Conservation (phyloP, 371 early-diverging fungal genomes). For the Cokeromyces recurvatus region DNA sequence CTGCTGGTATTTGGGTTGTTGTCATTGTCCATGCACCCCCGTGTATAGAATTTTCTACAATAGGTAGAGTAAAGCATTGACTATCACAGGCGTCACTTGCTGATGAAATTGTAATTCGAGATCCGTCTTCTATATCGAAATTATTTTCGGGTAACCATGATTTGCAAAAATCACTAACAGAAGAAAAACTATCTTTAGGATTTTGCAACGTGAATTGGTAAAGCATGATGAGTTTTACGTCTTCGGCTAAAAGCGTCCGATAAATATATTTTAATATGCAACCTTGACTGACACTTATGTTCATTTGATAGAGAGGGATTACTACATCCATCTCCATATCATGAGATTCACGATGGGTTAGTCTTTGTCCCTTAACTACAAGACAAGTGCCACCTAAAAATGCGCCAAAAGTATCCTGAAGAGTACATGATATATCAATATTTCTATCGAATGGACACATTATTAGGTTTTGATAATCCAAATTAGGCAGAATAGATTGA, state of each 20-base stretch:
- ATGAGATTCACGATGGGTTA: constrained; percentile 5
- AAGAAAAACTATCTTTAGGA: background rate
- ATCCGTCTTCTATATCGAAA: background rate
- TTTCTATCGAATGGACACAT: background rate
- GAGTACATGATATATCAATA: constrained; percentile 2
- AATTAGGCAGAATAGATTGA: constrained; percentile 46
- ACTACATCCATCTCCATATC: constrained; percentile 9
- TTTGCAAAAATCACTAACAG: too few relatives aligned
- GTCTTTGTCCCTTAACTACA: constrained; percentile 1
- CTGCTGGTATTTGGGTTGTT: constrained; percentile 4
- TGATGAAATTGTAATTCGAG: background rate
- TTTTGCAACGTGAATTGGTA: constrained; percentile 8
- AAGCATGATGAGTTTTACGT: constrained; percentile 3
- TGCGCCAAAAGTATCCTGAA: constrained; percentile 5
- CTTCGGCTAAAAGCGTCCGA: background rate
- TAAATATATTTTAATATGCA: constrained; percentile 5
- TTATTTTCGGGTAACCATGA: background rate
- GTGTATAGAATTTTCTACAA: constrained; percentile 1
- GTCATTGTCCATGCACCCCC: constrained; percentile 13
- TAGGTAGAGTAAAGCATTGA: constrained; percentile 7
- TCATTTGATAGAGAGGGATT: constrained; percentile 13
- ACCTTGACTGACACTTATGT: constrained; percentile 9
- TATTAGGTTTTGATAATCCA: constrained; percentile 15
- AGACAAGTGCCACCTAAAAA: constrained; percentile 17
- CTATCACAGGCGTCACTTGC: background rate